Percentiles rank a stretch among this genome's conserved stretches.
Evolutionary conservation across 2,329 filamentous ascomycete genomes (phyloP).

Genomic region (Penicillium hordei): DNA sequence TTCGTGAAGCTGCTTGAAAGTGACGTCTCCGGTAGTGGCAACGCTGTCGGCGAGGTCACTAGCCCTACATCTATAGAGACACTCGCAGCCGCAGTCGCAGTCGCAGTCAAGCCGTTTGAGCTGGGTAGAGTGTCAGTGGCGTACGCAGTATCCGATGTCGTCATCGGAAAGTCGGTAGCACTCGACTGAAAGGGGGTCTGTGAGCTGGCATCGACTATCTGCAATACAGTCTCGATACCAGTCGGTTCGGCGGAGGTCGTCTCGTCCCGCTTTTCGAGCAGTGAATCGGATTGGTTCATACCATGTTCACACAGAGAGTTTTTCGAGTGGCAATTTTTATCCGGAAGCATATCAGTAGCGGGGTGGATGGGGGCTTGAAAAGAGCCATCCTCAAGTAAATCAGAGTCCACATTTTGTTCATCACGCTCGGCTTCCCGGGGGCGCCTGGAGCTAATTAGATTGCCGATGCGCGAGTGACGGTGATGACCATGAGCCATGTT

Average conservation of each 20-base stretch:
- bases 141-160: slow-evolving; percentile 14
- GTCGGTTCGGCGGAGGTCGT: slow-evolving; percentile 5
- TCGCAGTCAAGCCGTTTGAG: background rate
- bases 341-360: slow-evolving; percentile 5
- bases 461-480: slow-evolving; percentile 22
- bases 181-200: slow-evolving; percentile 17
- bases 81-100: background rate
- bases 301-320: slow-evolving; percentile 8
- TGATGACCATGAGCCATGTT: slow-evolving; percentile 25
- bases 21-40: background rate
- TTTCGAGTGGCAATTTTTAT: slow-evolving; percentile 13
- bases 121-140: slow-evolving; percentile 11
- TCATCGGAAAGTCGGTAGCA: slow-evolving; percentile 15
- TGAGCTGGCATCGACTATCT: slow-evolving; percentile 21
- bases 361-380: slow-evolving; percentile 2
- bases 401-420: background rate
- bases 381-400: background rate
- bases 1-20: background rate
- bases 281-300: background rate
- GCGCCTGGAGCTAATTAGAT: slow-evolving; percentile 17
- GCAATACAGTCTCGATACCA: slow-evolving; percentile 18
- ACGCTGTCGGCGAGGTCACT: slow-evolving; percentile 3
- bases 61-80: background rate
- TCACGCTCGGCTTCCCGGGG: slow-evolving; percentile 7
- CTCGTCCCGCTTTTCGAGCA: slow-evolving; percentile 18